Base-by-base conservation (phyloP, 2,329 filamentous ascomycete genomes). In the Cladosporium cucumerinum region DNA sequence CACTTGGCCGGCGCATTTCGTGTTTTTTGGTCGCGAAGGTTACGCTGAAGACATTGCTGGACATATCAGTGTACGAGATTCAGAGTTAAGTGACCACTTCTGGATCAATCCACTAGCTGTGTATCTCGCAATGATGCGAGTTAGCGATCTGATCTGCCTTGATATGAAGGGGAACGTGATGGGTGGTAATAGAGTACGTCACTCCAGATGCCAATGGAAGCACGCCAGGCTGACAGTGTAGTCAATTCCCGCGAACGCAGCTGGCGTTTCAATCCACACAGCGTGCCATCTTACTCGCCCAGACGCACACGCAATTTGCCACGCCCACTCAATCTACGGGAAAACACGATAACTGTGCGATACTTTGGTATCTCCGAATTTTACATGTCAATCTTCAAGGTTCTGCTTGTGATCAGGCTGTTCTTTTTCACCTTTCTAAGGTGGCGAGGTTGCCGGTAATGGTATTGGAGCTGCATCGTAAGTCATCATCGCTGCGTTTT, bases 41-140 rank as follows among this genome's bases (percentile, higher is more conserved):
- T 88, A 84, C 73, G 85, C 84, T 0, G 87, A 89, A 73, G 87
- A 87, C 34, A 87, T 88, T 77, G 81, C 82, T 32, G 87, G 87
- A 0, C 86, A 89, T 71, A 89, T 89, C 67, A 83, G 80, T 8
- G 83, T 89, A 1, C 82, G 86, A 7, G 87, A 89, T 71, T 86
- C 87, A 0, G 85, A 87, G 72, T 46, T 51, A 16, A 43, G 46
- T n/a, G 57, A 61, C 12, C 57, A 43, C n/a, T 61, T 61, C 43
- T 61, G 57, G 57, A 61, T 61, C 39, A 66, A 90, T 84, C 0
- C 80, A 93, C 0, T 93, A 91, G 85, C 89, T 93, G 70, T 97
- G 91, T 78, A 89, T 93, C 85, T 88, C 86, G 8, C 89, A 96
- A 32, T 90, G 86, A 0, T 97, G 93, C 93, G 89, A 96, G 78